These are phyloP conservation scores for Rhodocollybia butyracea DNA, from an alignment of 768 basidiomycete species.

Conservation along the genomic window DNA sequence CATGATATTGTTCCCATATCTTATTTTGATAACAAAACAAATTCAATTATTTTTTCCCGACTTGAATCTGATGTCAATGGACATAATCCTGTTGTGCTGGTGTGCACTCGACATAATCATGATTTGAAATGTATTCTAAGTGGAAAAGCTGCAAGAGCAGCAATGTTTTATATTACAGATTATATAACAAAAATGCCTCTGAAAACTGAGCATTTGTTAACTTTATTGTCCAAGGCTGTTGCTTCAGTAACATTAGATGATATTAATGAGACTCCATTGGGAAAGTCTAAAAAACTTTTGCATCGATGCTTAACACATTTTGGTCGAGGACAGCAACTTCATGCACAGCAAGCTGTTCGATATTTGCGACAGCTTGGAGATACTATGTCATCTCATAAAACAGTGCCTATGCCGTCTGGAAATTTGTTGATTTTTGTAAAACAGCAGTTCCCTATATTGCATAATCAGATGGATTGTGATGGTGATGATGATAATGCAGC, in stretches of 20 bases:
- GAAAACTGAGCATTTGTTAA: constrained; percentile 24
- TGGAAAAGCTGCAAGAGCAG: constrained; percentile 29
- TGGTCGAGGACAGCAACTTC: no score
- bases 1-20: constrained; percentile 26
- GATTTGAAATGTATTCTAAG: constrained; percentile 32
- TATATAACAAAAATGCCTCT: constrained; percentile 32
- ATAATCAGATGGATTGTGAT: background rate
- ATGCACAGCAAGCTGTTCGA: constrained; percentile 28
- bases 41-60: constrained; percentile 27
- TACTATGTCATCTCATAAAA: constrained; percentile 22
- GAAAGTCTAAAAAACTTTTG: constrained; percentile 18
- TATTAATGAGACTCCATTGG: background rate
- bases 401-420: constrained; percentile 22
- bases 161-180: constrained; percentile 32
- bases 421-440: constrained; percentile 5
- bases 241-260: background rate
- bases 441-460: background rate
- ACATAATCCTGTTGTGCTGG: constrained; percentile 28
- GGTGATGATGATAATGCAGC: background rate
- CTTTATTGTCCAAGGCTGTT: constrained; percentile 22
- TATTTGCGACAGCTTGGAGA: constrained; percentile 27
- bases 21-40: constrained; percentile 25
- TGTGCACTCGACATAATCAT: constrained; percentile 32
- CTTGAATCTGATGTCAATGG: constrained; percentile 26
- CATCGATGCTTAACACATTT: constrained; percentile 30